A percentile compares a stretch with the other conserved stretches of the same genome.
Evolutionary conservation across 1,284 basidiomycete genomes (phyloP).

Genomic region (Cerioporus squamosus): DNA sequence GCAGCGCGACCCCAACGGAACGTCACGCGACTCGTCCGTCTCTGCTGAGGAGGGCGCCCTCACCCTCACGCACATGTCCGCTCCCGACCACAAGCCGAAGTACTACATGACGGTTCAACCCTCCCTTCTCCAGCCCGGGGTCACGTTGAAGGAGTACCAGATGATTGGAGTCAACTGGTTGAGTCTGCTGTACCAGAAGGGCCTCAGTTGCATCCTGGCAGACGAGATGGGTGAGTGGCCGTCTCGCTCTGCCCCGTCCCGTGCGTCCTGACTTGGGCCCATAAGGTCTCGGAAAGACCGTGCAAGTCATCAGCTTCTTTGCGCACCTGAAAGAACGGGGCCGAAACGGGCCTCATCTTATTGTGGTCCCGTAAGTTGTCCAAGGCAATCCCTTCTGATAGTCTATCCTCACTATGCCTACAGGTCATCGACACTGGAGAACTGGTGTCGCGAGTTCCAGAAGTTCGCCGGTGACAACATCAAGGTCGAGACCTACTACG

Average conservation of each 20-base stretch:
- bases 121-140: constrained; percentile 64
- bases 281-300: constrained; percentile 91
- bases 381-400: background rate
- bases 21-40: constrained; percentile 30
- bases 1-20: constrained; percentile 37
- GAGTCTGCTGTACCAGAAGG: constrained; percentile 81
- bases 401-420: background rate
- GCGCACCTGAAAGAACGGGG: constrained; percentile 85
- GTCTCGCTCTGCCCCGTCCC: constrained; percentile 10
- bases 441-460: constrained; percentile 97
- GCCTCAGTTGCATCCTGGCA: constrained; percentile 92
- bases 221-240: constrained; percentile 91
- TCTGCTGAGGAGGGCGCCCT: constrained; percentile 61
- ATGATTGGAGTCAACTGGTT: constrained; percentile 98
- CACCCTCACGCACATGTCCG: constrained; percentile 50
- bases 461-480: constrained; percentile 85
- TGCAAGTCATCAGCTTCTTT: constrained; percentile 97
- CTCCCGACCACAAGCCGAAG: constrained; percentile 48
- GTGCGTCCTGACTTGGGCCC: constrained; percentile 1
- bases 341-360: constrained; percentile 84
- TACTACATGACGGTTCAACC: constrained; percentile 84
- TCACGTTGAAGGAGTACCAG: constrained; percentile 95
- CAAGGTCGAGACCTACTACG: constrained; percentile 93
- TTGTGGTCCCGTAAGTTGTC: constrained; percentile 87
- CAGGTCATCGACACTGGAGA: constrained; percentile 95